These are phyloP conservation scores for Erythrophleum fordii DNA, from an alignment of 306 rosid genomes.

Conservation along the genomic window DNA sequence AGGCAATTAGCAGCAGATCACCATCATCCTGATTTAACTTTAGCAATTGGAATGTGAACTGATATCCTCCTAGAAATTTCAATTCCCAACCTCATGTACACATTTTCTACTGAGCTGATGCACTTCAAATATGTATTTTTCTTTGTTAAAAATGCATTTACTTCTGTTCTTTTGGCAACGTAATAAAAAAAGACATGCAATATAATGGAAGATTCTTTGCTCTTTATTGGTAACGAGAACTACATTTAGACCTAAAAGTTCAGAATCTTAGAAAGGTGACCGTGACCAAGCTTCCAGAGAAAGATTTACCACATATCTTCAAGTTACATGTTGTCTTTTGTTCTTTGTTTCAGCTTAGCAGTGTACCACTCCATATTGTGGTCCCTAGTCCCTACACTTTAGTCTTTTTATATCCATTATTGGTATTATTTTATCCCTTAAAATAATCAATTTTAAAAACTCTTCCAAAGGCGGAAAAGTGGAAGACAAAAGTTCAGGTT, in stretches of 20 bases:
- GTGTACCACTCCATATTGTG: not conserved
- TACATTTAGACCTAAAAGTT: conserved; percentile 20
- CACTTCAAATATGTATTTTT: conserved; percentile 11
- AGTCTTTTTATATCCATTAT: conserved; percentile 6
- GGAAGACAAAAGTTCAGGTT: conserved; percentile 2
- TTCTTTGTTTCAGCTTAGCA: conserved; percentile 1
- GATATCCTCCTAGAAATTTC: conserved; percentile 24
- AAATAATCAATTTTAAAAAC: conserved; percentile 19
- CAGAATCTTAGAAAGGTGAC: conserved; percentile 12
- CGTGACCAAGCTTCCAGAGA: not conserved
- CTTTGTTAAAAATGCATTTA: conserved; percentile 11
- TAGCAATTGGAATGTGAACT: conserved; percentile 26
- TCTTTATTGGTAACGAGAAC: conserved; percentile 10
- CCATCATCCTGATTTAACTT: conserved; percentile 17
- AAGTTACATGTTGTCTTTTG: conserved; percentile 14
- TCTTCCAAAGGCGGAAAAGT: conserved; percentile 10
- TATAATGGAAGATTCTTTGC: not conserved
- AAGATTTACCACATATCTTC: conserved; percentile 19
- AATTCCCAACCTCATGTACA: conserved; percentile 20
- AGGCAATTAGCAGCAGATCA: conserved; percentile 35
- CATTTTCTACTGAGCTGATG: conserved; percentile 8
- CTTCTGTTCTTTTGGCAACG: conserved; percentile 12
- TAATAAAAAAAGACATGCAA: conserved; percentile 1
- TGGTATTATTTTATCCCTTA: not conserved
- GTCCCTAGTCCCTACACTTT: not conserved